Base-by-base conservation (phyloP, 75 land plant genomes). In the Gnetum montanum region DNA sequence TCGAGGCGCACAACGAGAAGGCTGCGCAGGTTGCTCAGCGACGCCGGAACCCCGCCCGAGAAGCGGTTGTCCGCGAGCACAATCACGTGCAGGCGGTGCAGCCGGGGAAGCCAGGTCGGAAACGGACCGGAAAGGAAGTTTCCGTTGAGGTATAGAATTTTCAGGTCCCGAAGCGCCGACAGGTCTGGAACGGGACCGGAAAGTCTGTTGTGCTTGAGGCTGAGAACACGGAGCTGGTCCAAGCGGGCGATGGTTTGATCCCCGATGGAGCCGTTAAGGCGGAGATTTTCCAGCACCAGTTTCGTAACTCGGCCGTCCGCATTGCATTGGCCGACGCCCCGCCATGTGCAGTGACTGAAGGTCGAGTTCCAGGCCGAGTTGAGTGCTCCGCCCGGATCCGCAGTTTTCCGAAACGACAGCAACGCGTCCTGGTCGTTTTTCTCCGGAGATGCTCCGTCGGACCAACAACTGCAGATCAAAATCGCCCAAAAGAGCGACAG, bases 41-140 rank as follows among this genome's bases (percentile, higher is more conserved):
- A 67, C 1, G 16, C 22, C 0, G 88, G 85, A 28, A 88, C 31
- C 10, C 46, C 20, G 6, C 89, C 89, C n/a, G 62, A 24, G 52
- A 88, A 66, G 31, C 24, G 40, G 52, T 88, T 88, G 72, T 43
- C 28, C 16, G 90, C 74, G 15, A 88, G 61, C 37, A 81, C 90
- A 24, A 88, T 54, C 15, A 67, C 67, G 2, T 65, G 65, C 28
- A 88, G 51, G 8, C 73, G 70, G 46, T 30, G 29, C 22, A 30
- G 13, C 10, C 34, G 12, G 12, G 11, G 4, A 18, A 20, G 20
- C 15, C 18, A 34, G 23, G 4, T 25, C 8, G 78, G 71, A 12
- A 78, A 66, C 3, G 60, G 58, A 8, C 82, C 86, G 16, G 61
- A 27, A 60, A 81, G 60, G 0, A 60, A 19, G 58, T 81, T 81